Evolutionary conservation across 2,329 filamentous ascomycete genomes (phyloP).

Genomic region (Clonostachys byssicola): DNA sequence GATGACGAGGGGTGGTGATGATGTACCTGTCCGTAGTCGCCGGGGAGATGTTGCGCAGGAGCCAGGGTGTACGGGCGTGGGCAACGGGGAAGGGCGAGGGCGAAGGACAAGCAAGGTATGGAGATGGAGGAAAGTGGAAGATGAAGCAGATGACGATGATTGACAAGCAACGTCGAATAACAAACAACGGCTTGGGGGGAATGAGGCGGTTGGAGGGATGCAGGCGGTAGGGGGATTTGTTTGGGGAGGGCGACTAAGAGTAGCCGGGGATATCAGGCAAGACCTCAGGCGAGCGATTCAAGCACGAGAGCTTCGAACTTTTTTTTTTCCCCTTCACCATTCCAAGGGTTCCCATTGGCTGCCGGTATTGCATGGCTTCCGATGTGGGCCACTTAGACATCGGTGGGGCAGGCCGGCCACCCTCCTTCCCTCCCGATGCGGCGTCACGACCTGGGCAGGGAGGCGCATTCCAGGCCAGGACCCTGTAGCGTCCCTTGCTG

Average conservation of each 20-base stretch:
- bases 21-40: too few relatives aligned
- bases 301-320: constrained; percentile 28
- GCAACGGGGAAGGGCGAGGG: not conserved
- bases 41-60: too few relatives aligned
- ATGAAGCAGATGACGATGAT: constrained; percentile 4
- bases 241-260: not conserved
- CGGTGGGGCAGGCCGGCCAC: constrained; percentile 15
- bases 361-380: constrained; percentile 2
- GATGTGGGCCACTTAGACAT: constrained; percentile 22
- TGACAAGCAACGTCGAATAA: not conserved
- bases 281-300: constrained; percentile 3
- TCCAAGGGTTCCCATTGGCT: constrained; percentile 23
- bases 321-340: constrained; percentile 21
- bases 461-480: not conserved
- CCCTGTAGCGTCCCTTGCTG: not conserved
- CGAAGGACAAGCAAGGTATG: not conserved
- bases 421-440: constrained; percentile 1
- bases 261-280: constrained; percentile 1
- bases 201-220: not conserved
- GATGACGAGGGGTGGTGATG: too few relatives aligned
- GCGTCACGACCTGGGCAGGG: constrained; percentile 3
- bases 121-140: constrained; percentile 1
- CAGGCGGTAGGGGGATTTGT: not conserved
- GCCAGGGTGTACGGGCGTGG: too few relatives aligned
- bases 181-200: not conserved